Evolutionary conservation across 164 flowering plant genomes (phyloP).

Genomic region (Chimonanthus praecox): DNA sequence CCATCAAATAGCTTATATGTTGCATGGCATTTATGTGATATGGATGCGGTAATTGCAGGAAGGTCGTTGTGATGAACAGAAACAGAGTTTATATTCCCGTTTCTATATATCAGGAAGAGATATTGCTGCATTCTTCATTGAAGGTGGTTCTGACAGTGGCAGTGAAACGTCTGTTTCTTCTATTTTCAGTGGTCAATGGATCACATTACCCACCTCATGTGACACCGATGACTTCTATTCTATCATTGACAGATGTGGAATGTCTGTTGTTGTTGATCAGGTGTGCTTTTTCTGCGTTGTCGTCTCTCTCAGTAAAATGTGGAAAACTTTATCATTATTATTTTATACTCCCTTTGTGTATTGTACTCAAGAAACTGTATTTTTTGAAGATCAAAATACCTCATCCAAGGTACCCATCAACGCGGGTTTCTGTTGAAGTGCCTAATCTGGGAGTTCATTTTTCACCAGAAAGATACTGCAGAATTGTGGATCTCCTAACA

Average conservation of each 20-base stretch:
- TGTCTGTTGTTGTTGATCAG: constrained; percentile 89
- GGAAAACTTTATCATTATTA: neutral
- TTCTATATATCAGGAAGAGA: constrained; percentile 91
- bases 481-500: constrained; percentile 64
- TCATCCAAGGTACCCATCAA: constrained; percentile 84
- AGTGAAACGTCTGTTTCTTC: constrained; percentile 31
- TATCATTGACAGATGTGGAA: constrained; percentile 86
- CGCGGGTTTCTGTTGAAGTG: constrained; percentile 84
- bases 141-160: constrained; percentile 41
- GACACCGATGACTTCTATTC: constrained; percentile 43
- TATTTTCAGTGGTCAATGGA: constrained; percentile 17
- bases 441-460: constrained; percentile 89
- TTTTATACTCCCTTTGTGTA: neutral
- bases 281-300: constrained; percentile 25
- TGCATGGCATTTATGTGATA: neutral
- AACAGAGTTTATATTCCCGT: constrained; percentile 75
- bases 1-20: neutral
- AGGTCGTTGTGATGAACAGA: constrained; percentile 46
- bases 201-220: constrained; percentile 23
- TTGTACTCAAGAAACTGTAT: neutral
- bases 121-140: constrained; percentile 80
- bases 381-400: constrained; percentile 70
- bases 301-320: neutral
- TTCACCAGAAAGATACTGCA: constrained; percentile 74
- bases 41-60: constrained; percentile 39